phyloP scores from a whole-genome alignment of 352 stramenopile genomes.

The Phytopythium oedochilum region DNA sequence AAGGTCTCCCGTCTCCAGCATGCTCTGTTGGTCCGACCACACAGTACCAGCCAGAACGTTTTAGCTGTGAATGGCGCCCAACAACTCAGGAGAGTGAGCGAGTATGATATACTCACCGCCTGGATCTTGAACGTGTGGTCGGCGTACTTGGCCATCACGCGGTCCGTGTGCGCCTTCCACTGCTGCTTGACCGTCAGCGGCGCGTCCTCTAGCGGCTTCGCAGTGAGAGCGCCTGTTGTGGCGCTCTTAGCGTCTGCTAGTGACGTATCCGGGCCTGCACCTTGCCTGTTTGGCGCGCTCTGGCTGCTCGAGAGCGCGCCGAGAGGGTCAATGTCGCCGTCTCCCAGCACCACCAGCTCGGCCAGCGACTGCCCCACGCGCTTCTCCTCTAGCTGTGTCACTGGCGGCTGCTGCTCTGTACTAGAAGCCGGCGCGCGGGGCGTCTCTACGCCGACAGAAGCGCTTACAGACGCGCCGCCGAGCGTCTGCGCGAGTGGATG shows the following conservation, averaged over 20 bases:
- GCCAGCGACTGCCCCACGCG: constrained; percentile 1
- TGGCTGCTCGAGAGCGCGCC: constrained; percentile 29
- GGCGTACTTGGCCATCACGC: constrained; percentile 54
- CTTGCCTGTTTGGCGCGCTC: background rate
- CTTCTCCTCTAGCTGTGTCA: constrained; percentile 5
- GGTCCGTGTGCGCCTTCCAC: constrained; percentile 69
- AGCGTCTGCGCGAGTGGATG: constrained; percentile 32
- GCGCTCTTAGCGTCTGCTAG: background rate
- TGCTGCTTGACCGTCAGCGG: constrained; percentile 41
- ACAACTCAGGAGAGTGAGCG: background rate
- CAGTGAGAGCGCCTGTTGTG: too few species aligned
- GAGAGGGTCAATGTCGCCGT: constrained; percentile 67
- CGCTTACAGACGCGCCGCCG: background rate
- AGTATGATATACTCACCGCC: constrained; percentile 45
- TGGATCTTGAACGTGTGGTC: constrained; percentile 76
- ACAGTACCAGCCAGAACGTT: background rate
- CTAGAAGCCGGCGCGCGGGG: background rate
- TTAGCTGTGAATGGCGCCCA: background rate
- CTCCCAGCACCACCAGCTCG: constrained; percentile 57
- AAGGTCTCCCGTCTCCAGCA: constrained; percentile 70
- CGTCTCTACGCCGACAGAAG: background rate
- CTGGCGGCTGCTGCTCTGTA: background rate
- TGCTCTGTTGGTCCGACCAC: constrained; percentile 24
- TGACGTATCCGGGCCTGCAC: background rate
- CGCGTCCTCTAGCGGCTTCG: constrained; percentile 1